phyloP scores from a whole-genome alignment of 176 grass and related monocot genomes.

The Chloris gayana region DNA sequence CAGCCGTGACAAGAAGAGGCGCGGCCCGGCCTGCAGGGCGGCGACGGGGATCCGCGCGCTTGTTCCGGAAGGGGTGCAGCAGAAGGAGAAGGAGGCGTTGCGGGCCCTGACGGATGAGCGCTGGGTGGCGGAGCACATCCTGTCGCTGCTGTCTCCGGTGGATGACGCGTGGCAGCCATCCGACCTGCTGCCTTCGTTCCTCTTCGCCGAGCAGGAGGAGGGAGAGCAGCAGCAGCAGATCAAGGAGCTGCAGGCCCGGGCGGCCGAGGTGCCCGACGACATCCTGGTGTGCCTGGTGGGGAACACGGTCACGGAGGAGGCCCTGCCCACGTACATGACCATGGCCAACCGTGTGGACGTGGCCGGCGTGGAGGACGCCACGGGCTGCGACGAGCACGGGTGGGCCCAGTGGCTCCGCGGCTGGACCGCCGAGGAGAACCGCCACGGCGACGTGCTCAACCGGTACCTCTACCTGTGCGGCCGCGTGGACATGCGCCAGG shows the following conservation, averaged over 20 bases:
- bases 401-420: conserved; percentile 87
- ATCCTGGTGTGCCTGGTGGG: conserved; percentile 67
- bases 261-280: conserved; percentile 47
- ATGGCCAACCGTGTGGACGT: conserved; percentile 53
- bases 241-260: conserved; percentile 25
- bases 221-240: background rate
- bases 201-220: conserved; percentile 17
- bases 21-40: too few species aligned
- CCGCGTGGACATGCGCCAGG: conserved; percentile 72
- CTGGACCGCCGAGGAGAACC: conserved; percentile 92
- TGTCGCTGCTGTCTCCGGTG: conserved; percentile 36
- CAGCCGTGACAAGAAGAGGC: too few species aligned
- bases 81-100: background rate
- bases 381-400: conserved; percentile 36
- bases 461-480: conserved; percentile 89
- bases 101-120: background rate
- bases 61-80: too few species aligned
- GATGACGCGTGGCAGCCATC: conserved; percentile 38
- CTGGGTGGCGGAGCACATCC: conserved; percentile 35
- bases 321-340: conserved; percentile 72
- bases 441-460: conserved; percentile 82
- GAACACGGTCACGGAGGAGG: conserved; percentile 83
- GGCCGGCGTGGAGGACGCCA: conserved; percentile 53
- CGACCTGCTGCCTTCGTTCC: conserved; percentile 24
- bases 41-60: too few species aligned